Conservation (phyloP, 2,329 filamentous ascomycete genomes). For the Talaromyces sp. region DNA sequence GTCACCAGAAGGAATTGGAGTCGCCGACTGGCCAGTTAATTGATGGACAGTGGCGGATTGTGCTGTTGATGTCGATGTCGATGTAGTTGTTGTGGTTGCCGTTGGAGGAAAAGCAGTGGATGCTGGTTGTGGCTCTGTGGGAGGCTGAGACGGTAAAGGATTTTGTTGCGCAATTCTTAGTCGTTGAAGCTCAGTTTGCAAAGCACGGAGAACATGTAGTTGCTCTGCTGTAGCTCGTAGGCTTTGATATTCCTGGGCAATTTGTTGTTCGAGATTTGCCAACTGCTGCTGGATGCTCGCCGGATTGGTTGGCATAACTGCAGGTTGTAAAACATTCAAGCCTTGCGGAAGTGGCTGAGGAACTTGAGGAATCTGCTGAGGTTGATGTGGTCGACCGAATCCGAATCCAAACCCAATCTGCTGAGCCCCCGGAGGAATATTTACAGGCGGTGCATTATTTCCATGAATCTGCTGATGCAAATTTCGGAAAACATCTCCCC, state of each 20-base stretch:
- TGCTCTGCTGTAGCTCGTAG: conserved; percentile 67
- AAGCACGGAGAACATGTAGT: conserved; percentile 63
- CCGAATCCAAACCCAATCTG: conserved; percentile 40
- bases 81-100: conserved; percentile 26
- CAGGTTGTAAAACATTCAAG: conserved; percentile 18
- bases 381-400: conserved; percentile 38
- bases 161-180: conserved; percentile 55
- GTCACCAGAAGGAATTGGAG: conserved; percentile 43
- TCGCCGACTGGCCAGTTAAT: conserved; percentile 28
- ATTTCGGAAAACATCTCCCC: conserved; percentile 63
- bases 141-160: conserved; percentile 8
- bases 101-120: conserved; percentile 22
- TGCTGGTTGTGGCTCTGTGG: conserved; percentile 13
- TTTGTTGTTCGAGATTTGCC: conserved; percentile 64
- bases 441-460: conserved; percentile 37
- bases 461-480: conserved; percentile 64
- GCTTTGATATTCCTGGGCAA: conserved; percentile 65
- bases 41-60: conserved; percentile 30
- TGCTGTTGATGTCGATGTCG: conserved; percentile 15
- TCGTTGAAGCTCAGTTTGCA: conserved; percentile 67
- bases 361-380: conserved; percentile 25
- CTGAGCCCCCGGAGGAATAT: conserved; percentile 33
- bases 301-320: conserved; percentile 26
- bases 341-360: conserved; percentile 18
- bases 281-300: conserved; percentile 58